Evolutionary conservation across 345 rosid genomes (phyloP).

Genomic region (Heritiera fomes): DNA sequence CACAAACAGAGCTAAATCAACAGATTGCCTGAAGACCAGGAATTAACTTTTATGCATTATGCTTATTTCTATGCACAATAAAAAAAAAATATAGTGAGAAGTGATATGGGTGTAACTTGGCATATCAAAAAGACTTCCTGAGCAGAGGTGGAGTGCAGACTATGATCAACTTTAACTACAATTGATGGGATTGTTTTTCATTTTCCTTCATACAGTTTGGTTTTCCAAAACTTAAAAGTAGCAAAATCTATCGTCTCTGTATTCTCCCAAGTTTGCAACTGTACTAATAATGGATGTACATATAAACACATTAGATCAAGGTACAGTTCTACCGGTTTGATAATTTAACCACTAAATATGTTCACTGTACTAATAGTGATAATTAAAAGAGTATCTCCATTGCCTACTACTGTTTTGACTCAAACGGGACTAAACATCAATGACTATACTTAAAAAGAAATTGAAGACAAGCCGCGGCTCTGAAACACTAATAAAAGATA

Average conservation of each 20-base stretch:
- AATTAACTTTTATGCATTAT: background rate
- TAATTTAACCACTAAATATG: too few species aligned
- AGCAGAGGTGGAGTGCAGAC: background rate
- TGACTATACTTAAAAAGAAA: background rate
- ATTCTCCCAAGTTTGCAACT: background rate
- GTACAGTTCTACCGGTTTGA: too few species aligned
- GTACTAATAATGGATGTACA: background rate
- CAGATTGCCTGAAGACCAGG: background rate
- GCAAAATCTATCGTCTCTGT: background rate
- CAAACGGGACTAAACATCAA: background rate
- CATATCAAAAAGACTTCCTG: background rate
- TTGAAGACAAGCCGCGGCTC: background rate
- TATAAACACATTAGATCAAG: background rate
- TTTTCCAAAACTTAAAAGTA: background rate
- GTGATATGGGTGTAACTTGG: background rate
- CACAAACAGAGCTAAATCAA: background rate
- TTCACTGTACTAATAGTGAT: too few species aligned
- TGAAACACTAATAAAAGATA: background rate
- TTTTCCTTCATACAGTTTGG: background rate
- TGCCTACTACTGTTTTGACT: background rate
- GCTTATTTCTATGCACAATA: background rate
- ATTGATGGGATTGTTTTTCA: background rate
- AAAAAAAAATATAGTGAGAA: background rate
- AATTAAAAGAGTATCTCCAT: background rate
- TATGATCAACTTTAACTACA: background rate